A percentile compares a stretch with the other conserved stretches of the same genome.
These are phyloP conservation scores for Yarrowia galli DNA, from an alignment of 1,139 yeast genomes.

Conservation along the genomic window DNA sequence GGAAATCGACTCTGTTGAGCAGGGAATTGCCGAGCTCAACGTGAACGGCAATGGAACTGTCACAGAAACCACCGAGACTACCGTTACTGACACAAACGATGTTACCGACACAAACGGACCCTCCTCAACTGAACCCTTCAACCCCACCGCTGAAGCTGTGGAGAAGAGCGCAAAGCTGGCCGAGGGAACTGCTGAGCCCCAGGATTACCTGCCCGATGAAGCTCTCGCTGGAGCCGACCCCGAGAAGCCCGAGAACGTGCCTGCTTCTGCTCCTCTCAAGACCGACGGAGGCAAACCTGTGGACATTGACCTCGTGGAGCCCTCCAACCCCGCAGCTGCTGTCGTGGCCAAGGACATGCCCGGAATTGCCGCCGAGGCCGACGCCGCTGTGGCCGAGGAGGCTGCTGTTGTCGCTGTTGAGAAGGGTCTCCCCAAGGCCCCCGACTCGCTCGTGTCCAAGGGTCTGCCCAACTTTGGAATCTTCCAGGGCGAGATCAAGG, in stretches of 20 bases:
- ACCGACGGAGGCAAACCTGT: constrained; percentile 21
- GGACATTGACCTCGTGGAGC: constrained; percentile 18
- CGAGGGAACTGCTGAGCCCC: constrained; percentile 17
- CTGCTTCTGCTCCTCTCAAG: neutral
- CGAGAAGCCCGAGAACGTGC: constrained; percentile 18
- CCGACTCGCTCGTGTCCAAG: constrained; percentile 26
- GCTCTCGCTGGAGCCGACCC: constrained; percentile 20
- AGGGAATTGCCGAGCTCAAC: constrained; percentile 47
- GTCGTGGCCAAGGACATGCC: constrained; percentile 29
- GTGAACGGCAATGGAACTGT: constrained; percentile 48
- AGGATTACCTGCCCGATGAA: constrained; percentile 20
- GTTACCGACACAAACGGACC: constrained; percentile 45
- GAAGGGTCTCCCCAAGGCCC: constrained; percentile 32
- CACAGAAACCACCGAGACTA: constrained; percentile 20
- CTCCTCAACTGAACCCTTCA: neutral
- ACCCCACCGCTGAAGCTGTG: constrained; percentile 7
- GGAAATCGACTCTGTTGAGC: constrained; percentile 9
- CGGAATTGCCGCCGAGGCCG: constrained; percentile 26
- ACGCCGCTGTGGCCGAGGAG: constrained; percentile 29
- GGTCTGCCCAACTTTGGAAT: constrained; percentile 36
- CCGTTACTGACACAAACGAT: constrained; percentile 40
- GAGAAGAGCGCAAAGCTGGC: constrained; percentile 30
- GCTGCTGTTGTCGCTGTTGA: constrained; percentile 17
- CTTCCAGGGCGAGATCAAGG: constrained; percentile 16
- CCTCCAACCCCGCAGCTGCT: constrained; percentile 21